Base-by-base conservation (phyloP, 2,329 filamentous ascomycete genomes). In the Calonectria montana region DNA sequence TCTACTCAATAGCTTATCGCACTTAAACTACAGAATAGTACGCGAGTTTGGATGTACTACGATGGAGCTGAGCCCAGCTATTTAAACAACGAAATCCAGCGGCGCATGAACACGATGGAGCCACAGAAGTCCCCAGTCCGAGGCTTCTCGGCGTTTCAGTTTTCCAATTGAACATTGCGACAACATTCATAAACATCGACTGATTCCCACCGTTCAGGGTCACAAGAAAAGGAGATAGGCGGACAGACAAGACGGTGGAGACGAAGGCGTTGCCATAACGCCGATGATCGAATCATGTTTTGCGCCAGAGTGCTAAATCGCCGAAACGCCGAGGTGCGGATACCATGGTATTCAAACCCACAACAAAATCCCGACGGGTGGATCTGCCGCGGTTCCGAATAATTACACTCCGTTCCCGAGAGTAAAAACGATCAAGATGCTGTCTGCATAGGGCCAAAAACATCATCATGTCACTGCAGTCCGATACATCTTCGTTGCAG, bases 321-420 rank as follows among this genome's bases (percentile, higher is more conserved):
- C 65, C 65, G 65, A 67, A 62, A 62, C 18, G 55, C 65, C 65
- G 65, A 62, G 25, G 4, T 27, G 53, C 61, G 65, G 65, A 27
- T 18, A 35, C 21, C 35, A 15, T 59, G 6, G 23, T 21, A 16
- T 16, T 59, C n/a, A 18, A 45, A 4, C 9, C 41, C 8, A 41
- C n/a, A n/a, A 41, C 53, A 50, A 62, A 48, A 50, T 23, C 31
- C 53, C 65, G 65, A 67, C 39, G 23, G 7, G 31, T 41, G 65
- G 43, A 39, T 10, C 23, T 18, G 16, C 65, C 41, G 41, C 55
- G 53, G 53, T 47, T 18, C 23, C 57, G 39, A 62, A 43, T 45
- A 62, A 62, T 62, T 45, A 45, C 57, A 45, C 57, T 55, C 48
- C 15, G 35, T n/a, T 16, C 45, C 18, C 37, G n/a, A 25, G 18